Evolutionary conservation across 768 basidiomycete species (phyloP), one percentile per base, ranked within the genome.

Genomic region (Termitomyces sp.): DNA sequence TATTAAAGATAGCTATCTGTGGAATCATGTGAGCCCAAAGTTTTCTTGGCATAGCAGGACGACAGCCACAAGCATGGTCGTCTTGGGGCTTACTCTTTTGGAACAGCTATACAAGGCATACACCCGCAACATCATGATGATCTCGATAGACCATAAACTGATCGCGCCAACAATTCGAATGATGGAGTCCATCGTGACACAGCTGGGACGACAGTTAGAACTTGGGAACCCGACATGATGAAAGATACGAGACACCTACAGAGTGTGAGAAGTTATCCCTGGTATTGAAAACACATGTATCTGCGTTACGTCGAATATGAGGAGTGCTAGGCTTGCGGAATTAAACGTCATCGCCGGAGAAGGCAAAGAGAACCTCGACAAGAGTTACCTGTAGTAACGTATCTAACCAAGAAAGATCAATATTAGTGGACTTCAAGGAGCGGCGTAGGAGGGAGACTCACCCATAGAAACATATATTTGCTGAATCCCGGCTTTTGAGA

Each of bases 61-160:
- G 47, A 34, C n/a, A n/a, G 9, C n/a, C 22, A 46, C 4, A 36
- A 5, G 30, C n/a, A 53, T 42, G 16, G 46, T 18, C 36, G 31
- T 34, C n/a, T 46, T 15, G n/a, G 6, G 16, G 45, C 69, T 58
- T 20, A 77, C 78, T 61, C 66, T 72, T 60, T 71, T 73, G 2
- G 76, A 79, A 47, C 75, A 73, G 30, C 67, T 63, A 56, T 69
- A 81, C 12, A 81, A 58, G 0, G 76, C 77, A 59, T 79, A 79
- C 27, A 81, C 69, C 9, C 79, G 70, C 20, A 81, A 60, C 63
- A 78, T 78, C 76, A 81, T 78, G 58, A 80, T 68, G 16, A 81
- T 76, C 63, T 81, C 78, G 16, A 81, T 71, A 31, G 76, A 73
- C 79, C 80, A 81, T 8, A 81, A 66, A 36, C 73, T 75, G 31